Evolutionary conservation across 495 filamentous ascomycete species (phyloP).

Genomic region (Penicillium dipodomyicola): DNA sequence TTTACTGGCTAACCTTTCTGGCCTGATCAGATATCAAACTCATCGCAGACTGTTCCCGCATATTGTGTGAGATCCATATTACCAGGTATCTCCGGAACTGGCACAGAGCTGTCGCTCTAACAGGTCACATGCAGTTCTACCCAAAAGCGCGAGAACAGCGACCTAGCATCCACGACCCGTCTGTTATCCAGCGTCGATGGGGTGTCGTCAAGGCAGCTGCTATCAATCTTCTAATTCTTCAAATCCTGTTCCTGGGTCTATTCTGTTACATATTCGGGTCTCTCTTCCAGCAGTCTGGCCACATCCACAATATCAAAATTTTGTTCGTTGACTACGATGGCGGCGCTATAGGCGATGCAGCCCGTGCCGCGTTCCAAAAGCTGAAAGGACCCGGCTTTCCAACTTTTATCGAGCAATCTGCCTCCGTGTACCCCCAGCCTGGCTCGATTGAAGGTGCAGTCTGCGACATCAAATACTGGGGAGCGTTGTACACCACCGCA

Average conservation of each 20-base stretch:
- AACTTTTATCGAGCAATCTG: constrained; percentile 33
- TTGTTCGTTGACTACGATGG: constrained; percentile 54
- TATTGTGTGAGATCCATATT: not conserved
- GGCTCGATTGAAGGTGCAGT: constrained; percentile 31
- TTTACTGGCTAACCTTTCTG: not conserved
- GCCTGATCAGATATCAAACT: not conserved
- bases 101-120: not conserved
- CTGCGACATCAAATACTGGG: constrained; percentile 49
- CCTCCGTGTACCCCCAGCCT: constrained; percentile 26
- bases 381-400: constrained; percentile 41
- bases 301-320: constrained; percentile 44
- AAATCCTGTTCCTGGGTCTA: constrained; percentile 43
- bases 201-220: constrained; percentile 21
- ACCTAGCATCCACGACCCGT: constrained; percentile 25
- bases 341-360: constrained; percentile 41
- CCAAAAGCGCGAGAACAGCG: constrained; percentile 23
- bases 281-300: constrained; percentile 38
- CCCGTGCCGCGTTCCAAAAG: constrained; percentile 40
- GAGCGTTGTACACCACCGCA: constrained; percentile 37
- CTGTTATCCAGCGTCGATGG: constrained; percentile 23
- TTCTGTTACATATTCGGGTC: constrained; percentile 50
- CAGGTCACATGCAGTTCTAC: constrained; percentile 21
- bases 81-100: not conserved
- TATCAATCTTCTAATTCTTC: constrained; percentile 24
- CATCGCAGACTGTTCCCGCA: not conserved